Conservation (phyloP, 1,284 basidiomycete species). For the Pyrrhoderma lamaoense region DNA sequence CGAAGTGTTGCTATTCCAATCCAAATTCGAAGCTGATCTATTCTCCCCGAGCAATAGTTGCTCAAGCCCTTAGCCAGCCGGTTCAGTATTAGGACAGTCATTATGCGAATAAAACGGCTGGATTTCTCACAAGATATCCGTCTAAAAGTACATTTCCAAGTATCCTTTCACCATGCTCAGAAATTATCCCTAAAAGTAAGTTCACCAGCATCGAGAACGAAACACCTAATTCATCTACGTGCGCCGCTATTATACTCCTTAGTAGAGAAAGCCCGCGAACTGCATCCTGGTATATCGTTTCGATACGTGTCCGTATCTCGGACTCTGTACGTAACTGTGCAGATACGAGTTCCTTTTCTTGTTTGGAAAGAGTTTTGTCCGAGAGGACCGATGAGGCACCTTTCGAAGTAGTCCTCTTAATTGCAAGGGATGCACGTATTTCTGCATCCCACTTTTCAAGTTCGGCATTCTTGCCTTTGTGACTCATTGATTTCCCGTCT, state of each 20-base stretch:
- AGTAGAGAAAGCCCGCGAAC: slow-evolving; percentile 65
- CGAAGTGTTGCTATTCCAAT: slow-evolving; percentile 78
- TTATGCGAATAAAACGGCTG: neutral
- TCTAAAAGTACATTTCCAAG: slow-evolving; percentile 60
- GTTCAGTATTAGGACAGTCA: neutral
- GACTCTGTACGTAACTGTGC: slow-evolving; percentile 78
- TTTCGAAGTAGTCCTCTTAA: slow-evolving; percentile 49
- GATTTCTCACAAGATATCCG: slow-evolving; percentile 62
- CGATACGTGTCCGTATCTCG: slow-evolving; percentile 54
- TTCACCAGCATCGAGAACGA: slow-evolving; percentile 53
- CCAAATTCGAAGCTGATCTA: slow-evolving; percentile 64
- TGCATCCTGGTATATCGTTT: slow-evolving; percentile 45
- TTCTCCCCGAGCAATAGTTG: slow-evolving; percentile 58
- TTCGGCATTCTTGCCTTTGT: slow-evolving; percentile 81
- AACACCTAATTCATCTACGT: slow-evolving; percentile 47
- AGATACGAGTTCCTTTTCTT: slow-evolving; percentile 73
- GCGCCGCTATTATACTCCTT: slow-evolving; percentile 52
- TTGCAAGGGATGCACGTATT: slow-evolving; percentile 75
- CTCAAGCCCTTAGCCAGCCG: slow-evolving; percentile 45
- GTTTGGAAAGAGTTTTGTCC: slow-evolving; percentile 56
- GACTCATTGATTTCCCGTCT: slow-evolving; percentile 45
- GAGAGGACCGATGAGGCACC: no score
- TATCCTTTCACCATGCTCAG: slow-evolving; percentile 52
- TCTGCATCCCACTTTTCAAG: slow-evolving; percentile 93
- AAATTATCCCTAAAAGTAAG: slow-evolving; percentile 59